phyloP scores from a whole-genome alignment of 768 basidiomycete species.

The Agrocybe praecox region DNA sequence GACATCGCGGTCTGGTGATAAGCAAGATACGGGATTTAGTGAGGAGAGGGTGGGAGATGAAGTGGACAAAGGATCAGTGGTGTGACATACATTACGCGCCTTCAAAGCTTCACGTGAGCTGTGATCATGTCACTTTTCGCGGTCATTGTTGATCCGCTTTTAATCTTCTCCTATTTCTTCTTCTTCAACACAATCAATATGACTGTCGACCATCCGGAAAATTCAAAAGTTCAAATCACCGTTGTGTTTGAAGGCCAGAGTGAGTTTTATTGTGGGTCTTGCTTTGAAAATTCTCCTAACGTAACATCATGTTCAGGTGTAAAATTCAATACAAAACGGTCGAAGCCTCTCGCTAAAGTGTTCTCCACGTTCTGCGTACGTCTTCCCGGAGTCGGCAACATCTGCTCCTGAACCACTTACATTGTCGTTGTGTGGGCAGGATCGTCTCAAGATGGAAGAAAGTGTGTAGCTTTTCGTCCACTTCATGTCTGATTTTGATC shows the following conservation, averaged over 20 bases:
- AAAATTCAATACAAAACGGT: slow-evolving; percentile 16
- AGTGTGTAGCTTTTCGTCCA: neutral
- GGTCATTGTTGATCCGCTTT: neutral
- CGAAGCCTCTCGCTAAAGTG: slow-evolving; percentile 19
- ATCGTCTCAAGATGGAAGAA: slow-evolving; percentile 11
- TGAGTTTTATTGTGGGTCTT: too few species aligned
- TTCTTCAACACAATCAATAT: neutral
- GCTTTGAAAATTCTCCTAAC: too few species aligned
- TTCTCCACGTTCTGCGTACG: slow-evolving; percentile 22
- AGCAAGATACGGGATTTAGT: neutral
- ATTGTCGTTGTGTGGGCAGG: neutral
- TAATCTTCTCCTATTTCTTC: too few species aligned
- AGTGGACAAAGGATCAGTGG: neutral
- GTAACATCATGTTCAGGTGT: slow-evolving; percentile 17
- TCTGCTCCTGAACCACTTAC: neutral
- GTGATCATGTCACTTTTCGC: neutral
- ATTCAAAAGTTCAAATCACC: neutral
- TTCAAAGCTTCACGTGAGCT: slow-evolving; percentile 1
- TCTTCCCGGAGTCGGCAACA: neutral
- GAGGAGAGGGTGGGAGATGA: neutral
- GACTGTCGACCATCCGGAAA: neutral
- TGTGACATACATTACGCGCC: slow-evolving; percentile 4
- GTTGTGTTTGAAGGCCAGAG: neutral
- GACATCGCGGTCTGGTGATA: slow-evolving; percentile 31
- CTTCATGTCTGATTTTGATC: neutral